phyloP scores from a whole-genome alignment of 2,329 filamentous ascomycete species.

The Fusarium kyushuense region DNA sequence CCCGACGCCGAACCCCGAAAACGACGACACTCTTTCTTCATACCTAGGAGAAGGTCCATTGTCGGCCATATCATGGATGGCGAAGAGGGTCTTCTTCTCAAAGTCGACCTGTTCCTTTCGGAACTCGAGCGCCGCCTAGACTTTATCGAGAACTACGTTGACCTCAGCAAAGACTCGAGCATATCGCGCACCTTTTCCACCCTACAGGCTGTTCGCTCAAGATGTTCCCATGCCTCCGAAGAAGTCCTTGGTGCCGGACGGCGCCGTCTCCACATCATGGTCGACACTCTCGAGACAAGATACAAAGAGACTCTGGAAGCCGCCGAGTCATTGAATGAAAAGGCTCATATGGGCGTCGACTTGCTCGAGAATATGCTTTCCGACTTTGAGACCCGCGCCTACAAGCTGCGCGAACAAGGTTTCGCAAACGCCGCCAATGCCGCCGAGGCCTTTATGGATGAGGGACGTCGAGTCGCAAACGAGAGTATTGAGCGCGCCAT shows the following conservation, averaged over 20 bases:
- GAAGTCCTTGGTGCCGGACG: slow-evolving; percentile 90
- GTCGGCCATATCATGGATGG: slow-evolving; percentile 71
- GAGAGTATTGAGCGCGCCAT: slow-evolving; percentile 82
- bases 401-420: slow-evolving; percentile 82
- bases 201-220: slow-evolving; percentile 84
- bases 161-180: slow-evolving; percentile 84
- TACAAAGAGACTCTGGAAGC: slow-evolving; percentile 89
- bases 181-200: slow-evolving; percentile 88
- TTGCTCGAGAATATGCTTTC: slow-evolving; percentile 86
- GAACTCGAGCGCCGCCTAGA: slow-evolving; percentile 90
- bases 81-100: slow-evolving; percentile 71
- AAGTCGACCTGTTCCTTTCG: slow-evolving; percentile 82
- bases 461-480: slow-evolving; percentile 83
- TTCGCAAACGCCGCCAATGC: slow-evolving; percentile 75
- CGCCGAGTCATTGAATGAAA: slow-evolving; percentile 90
- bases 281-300: slow-evolving; percentile 88
- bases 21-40: slow-evolving; percentile 68
- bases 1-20: slow-evolving; percentile 51
- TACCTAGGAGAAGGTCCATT: slow-evolving; percentile 69
- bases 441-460: slow-evolving; percentile 78
- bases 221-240: slow-evolving; percentile 90
- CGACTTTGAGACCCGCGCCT: slow-evolving; percentile 85
- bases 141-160: slow-evolving; percentile 88
- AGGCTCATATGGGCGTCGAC: slow-evolving; percentile 87
- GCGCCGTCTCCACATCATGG: slow-evolving; percentile 85